A percentile compares a stretch with the other conserved stretches of the same genome.
phyloP scores from a whole-genome alignment of 2,329 filamentous ascomycete genomes.

The Fusarium sp. region DNA sequence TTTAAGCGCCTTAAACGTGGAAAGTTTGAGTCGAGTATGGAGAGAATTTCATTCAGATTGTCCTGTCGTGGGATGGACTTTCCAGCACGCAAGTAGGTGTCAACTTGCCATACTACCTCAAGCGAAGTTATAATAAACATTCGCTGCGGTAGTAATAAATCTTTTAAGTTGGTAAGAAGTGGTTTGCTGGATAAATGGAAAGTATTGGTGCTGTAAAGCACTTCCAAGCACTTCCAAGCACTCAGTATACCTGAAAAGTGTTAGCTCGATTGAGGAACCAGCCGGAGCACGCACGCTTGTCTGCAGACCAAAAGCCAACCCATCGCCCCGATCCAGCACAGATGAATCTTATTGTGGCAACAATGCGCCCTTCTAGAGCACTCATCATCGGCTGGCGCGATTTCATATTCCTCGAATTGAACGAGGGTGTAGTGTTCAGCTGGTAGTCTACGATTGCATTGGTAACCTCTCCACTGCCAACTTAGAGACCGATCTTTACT shows the following conservation, averaged over 20 bases:
- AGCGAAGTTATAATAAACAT: background rate
- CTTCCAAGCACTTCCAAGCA: background rate
- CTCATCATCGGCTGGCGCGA: background rate
- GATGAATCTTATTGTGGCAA: accelerated
- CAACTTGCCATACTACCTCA: background rate
- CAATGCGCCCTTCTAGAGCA: background rate
- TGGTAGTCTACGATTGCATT: background rate
- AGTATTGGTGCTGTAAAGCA: background rate
- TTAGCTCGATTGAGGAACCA: too few relatives aligned
- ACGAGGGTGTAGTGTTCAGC: background rate
- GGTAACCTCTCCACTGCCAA: background rate
- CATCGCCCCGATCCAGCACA: background rate
- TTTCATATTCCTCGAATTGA: background rate
- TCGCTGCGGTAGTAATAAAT: background rate
- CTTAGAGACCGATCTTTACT: background rate
- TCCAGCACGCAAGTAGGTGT: background rate
- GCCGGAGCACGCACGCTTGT: background rate
- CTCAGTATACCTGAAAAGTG: background rate
- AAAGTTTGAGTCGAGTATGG: background rate
- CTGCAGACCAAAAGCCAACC: background rate
- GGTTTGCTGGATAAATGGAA: background rate
- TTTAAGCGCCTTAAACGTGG: background rate
- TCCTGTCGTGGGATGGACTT: background rate
- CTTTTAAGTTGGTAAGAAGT: accelerated
- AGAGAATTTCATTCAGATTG: background rate